Evolutionary conservation across 345 rosid genomes (phyloP), one percentile per base, ranked within the genome.

Genomic region (Eucalyptus rudis): DNA sequence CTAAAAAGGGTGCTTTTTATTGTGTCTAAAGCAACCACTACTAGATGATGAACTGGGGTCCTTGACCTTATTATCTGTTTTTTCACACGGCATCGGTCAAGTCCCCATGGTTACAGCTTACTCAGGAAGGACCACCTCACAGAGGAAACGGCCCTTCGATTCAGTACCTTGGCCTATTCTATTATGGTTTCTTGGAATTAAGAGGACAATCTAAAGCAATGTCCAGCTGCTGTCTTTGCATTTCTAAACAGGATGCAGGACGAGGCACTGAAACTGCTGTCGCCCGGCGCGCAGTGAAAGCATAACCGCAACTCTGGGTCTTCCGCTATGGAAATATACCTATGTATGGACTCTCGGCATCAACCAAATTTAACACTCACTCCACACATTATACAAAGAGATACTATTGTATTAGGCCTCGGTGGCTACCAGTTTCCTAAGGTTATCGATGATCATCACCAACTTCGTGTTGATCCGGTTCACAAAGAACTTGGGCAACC

Each of bases 401-500:
- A 31, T 50, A 15, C 24, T 50, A 6, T 33, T 11, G 19, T 52
- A 13, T 51, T 31, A 50, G n/a, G 54, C 71, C 87, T 86, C 47
- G 47, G 45, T 25, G 24, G 83, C 29, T 3, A 40, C 96, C 58
- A 96, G 89, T 91, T 95, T 94, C 93, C 90, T 92, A 87, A 96
- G 97, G 91, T 95, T 96, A 52, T 93, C 96, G 50, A 95, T 95
- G 92, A 95, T 94, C 98, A 95, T 95, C 62, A 94, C 97, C 64
- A 96, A 93, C 90, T 93, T 96, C 29, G 99, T 95, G 89, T 95
- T 95, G 49, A 94, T 94, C 88, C 96, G 92, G 88, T 96, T 96
- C 91, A 94, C 95, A 76, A 96, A 95, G 92, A 94, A 95, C 91
- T 92, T 96, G 31, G 97, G 97, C 79, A 95, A 91, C 98, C 98